A percentile compares a stretch with the other conserved stretches of the same genome.
These are phyloP conservation scores for Rugosomyces carneus DNA, from an alignment of 1,284 basidiomycete genomes.

Conservation along the genomic window DNA sequence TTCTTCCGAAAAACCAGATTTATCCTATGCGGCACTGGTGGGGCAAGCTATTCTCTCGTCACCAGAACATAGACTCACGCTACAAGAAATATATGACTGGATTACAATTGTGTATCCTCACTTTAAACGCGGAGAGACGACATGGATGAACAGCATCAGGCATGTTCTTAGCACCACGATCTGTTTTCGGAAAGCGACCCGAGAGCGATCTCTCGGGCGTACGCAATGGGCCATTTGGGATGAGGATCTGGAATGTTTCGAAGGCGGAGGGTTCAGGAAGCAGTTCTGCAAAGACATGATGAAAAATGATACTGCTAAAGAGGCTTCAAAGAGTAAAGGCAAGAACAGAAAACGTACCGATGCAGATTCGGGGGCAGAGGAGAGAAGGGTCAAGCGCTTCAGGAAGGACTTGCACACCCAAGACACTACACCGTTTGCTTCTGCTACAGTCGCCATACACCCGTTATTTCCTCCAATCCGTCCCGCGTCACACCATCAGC, in stretches of 20 bases:
- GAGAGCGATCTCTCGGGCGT: slow-evolving; percentile 61
- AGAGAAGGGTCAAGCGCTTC: slow-evolving; percentile 42
- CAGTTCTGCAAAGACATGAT: slow-evolving; percentile 59
- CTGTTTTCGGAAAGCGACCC: slow-evolving; percentile 65
- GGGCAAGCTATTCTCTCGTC: slow-evolving; percentile 91
- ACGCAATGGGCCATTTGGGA: slow-evolving; percentile 76
- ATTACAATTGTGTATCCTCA: slow-evolving; percentile 92
- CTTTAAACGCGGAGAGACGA: slow-evolving; percentile 90
- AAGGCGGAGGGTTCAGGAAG: slow-evolving; percentile 65
- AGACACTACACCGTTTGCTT: slow-evolving; percentile 22
- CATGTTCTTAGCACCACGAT: slow-evolving; percentile 83
- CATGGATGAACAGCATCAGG: slow-evolving; percentile 91
- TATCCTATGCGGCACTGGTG: slow-evolving; percentile 92
- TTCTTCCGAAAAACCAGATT: slow-evolving; percentile 68
- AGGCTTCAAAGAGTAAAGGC: slow-evolving; percentile 26
- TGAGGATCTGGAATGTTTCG: slow-evolving; percentile 64
- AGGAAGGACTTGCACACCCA: slow-evolving; percentile 30
- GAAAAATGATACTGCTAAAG: slow-evolving; percentile 36
- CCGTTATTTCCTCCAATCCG: slow-evolving; percentile 50
- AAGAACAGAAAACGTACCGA: slow-evolving; percentile 32
- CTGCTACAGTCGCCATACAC: slow-evolving; percentile 34
- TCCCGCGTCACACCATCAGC: slow-evolving; percentile 60
- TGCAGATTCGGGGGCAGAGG: slow-evolving; percentile 33
- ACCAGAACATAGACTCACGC: slow-evolving; percentile 75
- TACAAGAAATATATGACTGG: slow-evolving; percentile 95